Evolutionary conservation across 768 basidiomycete species (phyloP).

Genomic region (Rhizopogon salebrosus): DNA sequence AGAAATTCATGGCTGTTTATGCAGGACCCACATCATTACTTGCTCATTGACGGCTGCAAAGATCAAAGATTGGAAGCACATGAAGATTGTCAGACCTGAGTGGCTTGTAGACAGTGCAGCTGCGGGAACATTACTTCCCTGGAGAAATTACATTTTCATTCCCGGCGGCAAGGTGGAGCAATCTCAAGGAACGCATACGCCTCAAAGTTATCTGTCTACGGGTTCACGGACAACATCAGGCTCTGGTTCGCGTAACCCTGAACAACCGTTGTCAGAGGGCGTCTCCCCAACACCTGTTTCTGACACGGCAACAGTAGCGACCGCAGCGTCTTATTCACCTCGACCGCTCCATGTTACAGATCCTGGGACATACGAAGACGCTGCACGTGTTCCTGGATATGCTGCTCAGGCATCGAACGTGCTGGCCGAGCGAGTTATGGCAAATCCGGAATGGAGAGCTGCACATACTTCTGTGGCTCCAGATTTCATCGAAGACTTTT

Average conservation of each 20-base stretch:
- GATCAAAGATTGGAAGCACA: constrained; percentile 78
- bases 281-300: not conserved
- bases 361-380: constrained; percentile 36
- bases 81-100: constrained; percentile 86
- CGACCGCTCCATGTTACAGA: constrained; percentile 36
- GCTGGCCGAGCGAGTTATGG: constrained; percentile 73
- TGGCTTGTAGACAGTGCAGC: constrained; percentile 86
- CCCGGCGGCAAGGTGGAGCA: constrained; percentile 43
- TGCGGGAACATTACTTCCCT: constrained; percentile 64
- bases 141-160: constrained; percentile 67
- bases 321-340: constrained; percentile 7
- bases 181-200: constrained; percentile 39
- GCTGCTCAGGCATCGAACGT: constrained; percentile 66
- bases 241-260: not conserved
- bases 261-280: not conserved
- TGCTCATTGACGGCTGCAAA: constrained; percentile 88
- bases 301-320: not conserved
- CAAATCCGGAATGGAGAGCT: constrained; percentile 78
- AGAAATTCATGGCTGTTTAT: not conserved
- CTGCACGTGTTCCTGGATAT: constrained; percentile 53
- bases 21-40: constrained; percentile 87
- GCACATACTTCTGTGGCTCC: constrained; percentile 84
- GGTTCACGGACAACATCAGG: not conserved
- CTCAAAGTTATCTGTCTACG: constrained; percentile 4
- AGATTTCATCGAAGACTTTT: constrained; percentile 82